Evolutionary conservation across 2,329 filamentous ascomycete genomes (phyloP).

Genomic region (Hypoxylon sp.): DNA sequence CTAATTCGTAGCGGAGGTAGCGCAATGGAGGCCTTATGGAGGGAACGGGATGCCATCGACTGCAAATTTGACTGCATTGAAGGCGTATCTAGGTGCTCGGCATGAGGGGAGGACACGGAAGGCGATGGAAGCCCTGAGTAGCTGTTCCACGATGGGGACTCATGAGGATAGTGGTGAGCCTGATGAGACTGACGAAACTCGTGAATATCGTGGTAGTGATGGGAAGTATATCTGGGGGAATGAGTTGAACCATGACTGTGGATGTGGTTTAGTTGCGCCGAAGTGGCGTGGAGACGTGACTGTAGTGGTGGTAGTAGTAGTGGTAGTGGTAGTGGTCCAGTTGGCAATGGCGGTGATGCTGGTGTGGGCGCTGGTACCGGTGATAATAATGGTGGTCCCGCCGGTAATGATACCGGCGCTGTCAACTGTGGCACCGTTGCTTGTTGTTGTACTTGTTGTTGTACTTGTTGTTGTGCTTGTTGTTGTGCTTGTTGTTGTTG

Average conservation of each 20-base stretch:
- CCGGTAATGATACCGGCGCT: not conserved
- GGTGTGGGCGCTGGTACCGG: not conserved
- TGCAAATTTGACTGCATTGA: constrained; percentile 60
- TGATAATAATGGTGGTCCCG: not conserved
- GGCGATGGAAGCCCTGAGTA: constrained; percentile 53
- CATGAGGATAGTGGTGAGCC: not conserved
- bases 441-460: not conserved
- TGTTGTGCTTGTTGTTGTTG: not conserved
- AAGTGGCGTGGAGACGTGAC: not conserved
- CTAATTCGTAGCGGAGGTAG: constrained; percentile 57
- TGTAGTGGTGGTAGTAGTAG: not conserved
- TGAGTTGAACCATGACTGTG: constrained; percentile 8
- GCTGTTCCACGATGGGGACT: not conserved
- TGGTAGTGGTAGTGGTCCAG: not conserved
- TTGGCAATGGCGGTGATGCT: not conserved
- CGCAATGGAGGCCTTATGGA: constrained; percentile 57
- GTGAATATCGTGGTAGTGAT: not conserved
- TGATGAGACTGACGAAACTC: not conserved
- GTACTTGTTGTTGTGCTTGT: too few species aligned
- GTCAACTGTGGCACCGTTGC: not conserved
- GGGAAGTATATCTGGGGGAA: constrained; percentile 2
- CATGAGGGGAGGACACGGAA: constrained; percentile 63
- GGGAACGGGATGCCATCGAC: constrained; percentile 76
- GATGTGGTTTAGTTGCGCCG: constrained; percentile 39
- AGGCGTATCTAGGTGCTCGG: constrained; percentile 70